Evolutionary conservation across 2,329 filamentous ascomycete genomes (phyloP), one percentile per base, ranked within the genome.

Genomic region (Dryadomyces quercus-mongolicae): DNA sequence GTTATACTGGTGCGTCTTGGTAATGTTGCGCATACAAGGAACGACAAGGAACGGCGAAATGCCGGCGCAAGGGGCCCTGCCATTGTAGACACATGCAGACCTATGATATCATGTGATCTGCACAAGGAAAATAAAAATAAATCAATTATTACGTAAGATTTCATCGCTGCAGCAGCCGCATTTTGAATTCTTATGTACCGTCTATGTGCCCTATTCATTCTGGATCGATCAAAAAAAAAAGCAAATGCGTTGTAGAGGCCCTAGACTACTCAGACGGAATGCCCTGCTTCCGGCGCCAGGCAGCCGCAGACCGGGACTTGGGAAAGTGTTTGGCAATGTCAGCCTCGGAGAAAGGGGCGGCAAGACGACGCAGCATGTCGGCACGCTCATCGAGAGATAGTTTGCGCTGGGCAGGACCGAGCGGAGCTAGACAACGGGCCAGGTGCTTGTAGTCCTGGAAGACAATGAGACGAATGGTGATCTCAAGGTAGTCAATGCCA

Each of bases 401-500:
- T 6, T 70, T 68, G 44, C 85, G 80, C 70, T 91, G 87, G 44
- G 54, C 57, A 1, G 80, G 74, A 0, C 85, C 85, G 43, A 92
- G 84, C 0, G 87, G 87, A 15, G 92, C 84, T 49, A 92, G 65
- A 57, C 85, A 84, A 53, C 73, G 74, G 1, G 86, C 86, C 10
- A 92, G 74, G 53, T 82, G 72, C 50, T 74, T 70, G 61, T 92
- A 92, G 63, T 91, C 81, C 66, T 88, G 88, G 65, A 87, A 87
- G 56, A 74, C 73, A 62, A 91, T 62, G 18, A 91, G 68, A 46
- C 77, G 76, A 38, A 87, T 66, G 0, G 86, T 88, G 57, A 91
- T 79, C 74, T 88, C 84, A 52, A 91, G 70, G 64, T 88, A 92
- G 67, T 91, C 86, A 61, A 92, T 88, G 62, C 90, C 83, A 66